These are phyloP conservation scores for Cercophora scortea DNA, from an alignment of 495 filamentous ascomycete genomes.

Conservation along the genomic window DNA sequence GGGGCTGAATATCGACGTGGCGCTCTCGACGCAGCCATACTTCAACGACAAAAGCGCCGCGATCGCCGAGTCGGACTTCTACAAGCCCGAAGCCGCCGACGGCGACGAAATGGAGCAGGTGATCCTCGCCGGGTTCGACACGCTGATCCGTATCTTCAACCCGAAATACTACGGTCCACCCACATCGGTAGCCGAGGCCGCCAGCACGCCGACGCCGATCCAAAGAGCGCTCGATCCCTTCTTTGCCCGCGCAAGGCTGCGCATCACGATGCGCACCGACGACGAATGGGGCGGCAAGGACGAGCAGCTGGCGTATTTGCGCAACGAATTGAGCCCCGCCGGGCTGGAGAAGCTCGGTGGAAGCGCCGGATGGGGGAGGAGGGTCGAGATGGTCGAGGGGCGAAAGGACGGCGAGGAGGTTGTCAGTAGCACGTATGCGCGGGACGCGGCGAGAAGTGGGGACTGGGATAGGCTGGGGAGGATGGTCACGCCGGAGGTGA, in stretches of 20 bases:
- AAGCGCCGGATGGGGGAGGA: conserved; percentile 56
- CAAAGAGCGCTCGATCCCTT: conserved; percentile 53
- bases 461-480: conserved; percentile 48
- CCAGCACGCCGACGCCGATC: conserved; percentile 29
- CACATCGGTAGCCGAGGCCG: conserved; percentile 21
- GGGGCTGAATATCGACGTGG: conserved; percentile 60
- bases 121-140: conserved; percentile 84
- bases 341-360: conserved; percentile 52
- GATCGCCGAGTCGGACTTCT: conserved; percentile 49
- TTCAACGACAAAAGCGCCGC: conserved; percentile 77
- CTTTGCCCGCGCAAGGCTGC: conserved; percentile 59
- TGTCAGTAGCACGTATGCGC: conserved; percentile 75
- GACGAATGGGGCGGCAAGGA: conserved; percentile 54
- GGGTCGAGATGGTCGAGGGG: conserved; percentile 64
- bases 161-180: conserved; percentile 70
- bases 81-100: conserved; percentile 20
- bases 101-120: conserved; percentile 47
- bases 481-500: conserved; percentile 58
- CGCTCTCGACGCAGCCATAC: conserved; percentile 71
- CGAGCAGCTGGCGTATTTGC: conserved; percentile 54
- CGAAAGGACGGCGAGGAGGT: conserved; percentile 42
- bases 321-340: conserved; percentile 37
- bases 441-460: conserved; percentile 48
- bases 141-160: conserved; percentile 73
- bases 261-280: conserved; percentile 64